Evolutionary conservation across 2,329 filamentous ascomycete species (phyloP), one percentile per base, ranked within the genome.

Genomic region (Trichoderma citrinoviride): DNA sequence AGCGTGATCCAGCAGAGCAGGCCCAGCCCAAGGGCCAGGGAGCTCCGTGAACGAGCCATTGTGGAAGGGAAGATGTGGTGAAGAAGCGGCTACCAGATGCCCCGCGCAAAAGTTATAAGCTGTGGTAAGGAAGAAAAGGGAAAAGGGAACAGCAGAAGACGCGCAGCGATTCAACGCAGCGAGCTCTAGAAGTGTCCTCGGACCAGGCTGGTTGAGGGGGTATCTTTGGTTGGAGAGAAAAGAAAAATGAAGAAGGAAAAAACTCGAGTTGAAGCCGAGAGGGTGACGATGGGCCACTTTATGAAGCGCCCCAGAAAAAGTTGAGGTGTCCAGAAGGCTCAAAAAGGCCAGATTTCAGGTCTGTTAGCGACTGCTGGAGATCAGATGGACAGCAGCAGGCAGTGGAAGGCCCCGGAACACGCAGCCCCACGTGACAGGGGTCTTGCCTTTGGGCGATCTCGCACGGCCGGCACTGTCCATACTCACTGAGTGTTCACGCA

Each of bases 1-100:
- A 97, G 87, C 77, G 92, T 87, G 74, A 97, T 90, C 84, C 97
- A 97, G 82, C 93, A 89, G 80, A 97, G 83, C 77, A 95, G 82
- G 86, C 92, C 93, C 85, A 97, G 83, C 88, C 89, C 83, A 83
- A 93, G 77, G 85, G 87, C 85, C 86, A 90, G 83, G 81, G 86
- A 83, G 82, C 85, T 83, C 83, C 85, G 81, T 76, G 87, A 88
- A 74, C 80, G 79, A 79, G 82, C 80, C 82, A 84, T 84, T 71
- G 73, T 74, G 73, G 62, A 66, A 37, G 10, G 33, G 66, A 64
- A 62, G 70, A 68, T 65, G 65, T 64, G 49, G 29, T 14, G 21
- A 46, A 46, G 15, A 33, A 52, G 27, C 60, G 67, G 55, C 27
- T n/a, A 12, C 49, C 29, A 56, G 29, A 44, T 66, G 66, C 67